Evolutionary conservation across 257 asterid species (phyloP).

Genomic region (Linderniella brevidens): DNA sequence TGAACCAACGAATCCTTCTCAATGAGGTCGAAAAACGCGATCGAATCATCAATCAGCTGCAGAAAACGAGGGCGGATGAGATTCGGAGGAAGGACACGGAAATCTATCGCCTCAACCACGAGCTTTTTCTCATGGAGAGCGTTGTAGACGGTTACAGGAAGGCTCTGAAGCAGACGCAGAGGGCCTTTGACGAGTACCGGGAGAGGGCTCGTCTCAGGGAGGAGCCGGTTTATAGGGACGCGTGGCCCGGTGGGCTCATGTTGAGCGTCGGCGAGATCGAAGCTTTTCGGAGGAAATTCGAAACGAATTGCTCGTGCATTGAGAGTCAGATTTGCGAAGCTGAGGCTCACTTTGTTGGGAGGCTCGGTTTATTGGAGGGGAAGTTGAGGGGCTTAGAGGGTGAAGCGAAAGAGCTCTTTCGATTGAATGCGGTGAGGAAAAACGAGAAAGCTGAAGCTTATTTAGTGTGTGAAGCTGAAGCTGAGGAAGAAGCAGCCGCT

Average conservation of each 20-base stretch:
- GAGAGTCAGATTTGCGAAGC: too few species aligned
- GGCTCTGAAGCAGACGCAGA: slow-evolving; percentile 46
- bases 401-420: too few species aligned
- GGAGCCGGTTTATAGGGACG: slow-evolving; percentile 56
- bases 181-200: slow-evolving; percentile 56
- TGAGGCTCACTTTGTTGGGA: too few species aligned
- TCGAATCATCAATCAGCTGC: slow-evolving; percentile 25
- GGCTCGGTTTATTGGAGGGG: too few species aligned
- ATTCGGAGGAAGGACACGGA: slow-evolving; percentile 35
- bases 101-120: slow-evolving; percentile 53
- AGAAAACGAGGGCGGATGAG: slow-evolving; percentile 39
- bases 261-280: slow-evolving; percentile 50
- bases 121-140: slow-evolving; percentile 40
- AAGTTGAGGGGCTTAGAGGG: too few species aligned
- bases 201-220: slow-evolving; percentile 38
- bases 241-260: slow-evolving; percentile 70
- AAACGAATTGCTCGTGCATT: too few species aligned
- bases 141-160: slow-evolving; percentile 58
- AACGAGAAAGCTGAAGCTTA: too few species aligned
- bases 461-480: too few species aligned
- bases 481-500: too few species aligned
- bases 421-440: too few species aligned
- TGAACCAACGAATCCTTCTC: slow-evolving; percentile 38
- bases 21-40: slow-evolving; percentile 64
- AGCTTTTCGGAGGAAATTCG: slow-evolving; percentile 13